Conservation (phyloP, 768 basidiomycete genomes). For the Mycena crocata region DNA sequence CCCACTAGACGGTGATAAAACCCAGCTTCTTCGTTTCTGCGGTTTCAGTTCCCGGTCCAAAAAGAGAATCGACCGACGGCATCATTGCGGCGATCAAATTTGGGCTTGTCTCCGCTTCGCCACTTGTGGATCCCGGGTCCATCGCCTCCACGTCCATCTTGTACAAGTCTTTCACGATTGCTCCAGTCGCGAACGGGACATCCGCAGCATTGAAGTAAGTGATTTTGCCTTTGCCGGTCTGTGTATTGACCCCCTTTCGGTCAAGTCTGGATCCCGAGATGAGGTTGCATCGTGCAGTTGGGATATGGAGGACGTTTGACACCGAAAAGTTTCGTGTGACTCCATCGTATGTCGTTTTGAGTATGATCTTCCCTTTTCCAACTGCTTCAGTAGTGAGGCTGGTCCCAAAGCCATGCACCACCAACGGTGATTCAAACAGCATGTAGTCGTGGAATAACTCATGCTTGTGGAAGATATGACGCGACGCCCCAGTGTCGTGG, state of each 20-base stretch:
- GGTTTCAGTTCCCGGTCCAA: slow-evolving; percentile 19
- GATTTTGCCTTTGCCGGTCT: slow-evolving; percentile 23
- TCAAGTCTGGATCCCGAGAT: slow-evolving; percentile 30
- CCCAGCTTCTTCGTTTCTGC: neutral
- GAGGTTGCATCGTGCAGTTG: slow-evolving; percentile 23
- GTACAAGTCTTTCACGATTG: slow-evolving; percentile 14
- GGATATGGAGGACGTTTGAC: slow-evolving; percentile 25
- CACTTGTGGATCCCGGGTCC: neutral
- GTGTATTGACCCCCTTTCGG: slow-evolving; percentile 18
- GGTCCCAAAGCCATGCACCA: slow-evolving; percentile 20
- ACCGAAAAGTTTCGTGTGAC: slow-evolving; percentile 3
- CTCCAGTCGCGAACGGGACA: slow-evolving; percentile 15
- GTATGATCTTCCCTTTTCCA: slow-evolving; percentile 25
- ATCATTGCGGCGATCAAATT: slow-evolving; percentile 20
- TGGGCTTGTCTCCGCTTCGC: neutral
- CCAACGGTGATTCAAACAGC: slow-evolving; percentile 8
- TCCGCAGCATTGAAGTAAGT: slow-evolving; percentile 8
- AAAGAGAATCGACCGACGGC: slow-evolving; percentile 13
- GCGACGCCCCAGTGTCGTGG: slow-evolving; percentile 34
- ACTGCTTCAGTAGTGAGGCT: slow-evolving; percentile 19
- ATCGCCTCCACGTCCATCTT: slow-evolving; percentile 23
- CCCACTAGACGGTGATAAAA: slow-evolving; percentile 34
- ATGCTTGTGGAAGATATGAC: slow-evolving; percentile 22
- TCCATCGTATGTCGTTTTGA: slow-evolving; percentile 11
- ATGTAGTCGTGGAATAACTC: slow-evolving; percentile 20